Conservation (phyloP, 257 asterid genomes). For the Gentiana straminea region DNA sequence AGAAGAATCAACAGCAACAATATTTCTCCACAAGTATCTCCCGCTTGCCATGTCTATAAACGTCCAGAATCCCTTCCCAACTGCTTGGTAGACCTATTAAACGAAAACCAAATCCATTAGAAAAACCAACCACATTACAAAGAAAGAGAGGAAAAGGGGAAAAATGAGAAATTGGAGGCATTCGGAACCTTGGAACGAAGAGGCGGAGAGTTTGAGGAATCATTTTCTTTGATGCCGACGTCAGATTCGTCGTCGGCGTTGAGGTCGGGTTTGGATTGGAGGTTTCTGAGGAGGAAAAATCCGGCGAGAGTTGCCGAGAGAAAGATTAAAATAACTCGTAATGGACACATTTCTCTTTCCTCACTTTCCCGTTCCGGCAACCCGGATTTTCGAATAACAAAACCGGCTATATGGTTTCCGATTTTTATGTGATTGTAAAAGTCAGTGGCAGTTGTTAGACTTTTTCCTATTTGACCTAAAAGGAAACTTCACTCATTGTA, state of each 20-base stretch:
- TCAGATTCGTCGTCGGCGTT: constrained; percentile 4
- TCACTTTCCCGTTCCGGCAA: background rate
- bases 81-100: constrained; percentile 37
- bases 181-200: constrained; percentile 21
- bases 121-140: background rate
- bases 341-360: constrained; percentile 29
- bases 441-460: no score
- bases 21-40: constrained; percentile 63
- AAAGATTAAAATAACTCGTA: constrained; percentile 34
- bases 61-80: constrained; percentile 57
- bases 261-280: constrained; percentile 17
- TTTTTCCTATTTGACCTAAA: no score
- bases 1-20: constrained; percentile 35
- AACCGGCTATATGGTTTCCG: no score
- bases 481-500: no score
- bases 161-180: background rate
- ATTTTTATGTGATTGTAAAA: no score
- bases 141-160: background rate
- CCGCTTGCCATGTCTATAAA: constrained; percentile 85
- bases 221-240: constrained; percentile 4
- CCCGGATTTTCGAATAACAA: no score
- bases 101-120: background rate
- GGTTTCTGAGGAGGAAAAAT: constrained; percentile 33
- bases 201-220: constrained; percentile 11
- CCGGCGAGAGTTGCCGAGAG: constrained; percentile 45